Evolutionary conservation across 176 grass and related monocot species (phyloP).

Genomic region (Triticum timopheevii): DNA sequence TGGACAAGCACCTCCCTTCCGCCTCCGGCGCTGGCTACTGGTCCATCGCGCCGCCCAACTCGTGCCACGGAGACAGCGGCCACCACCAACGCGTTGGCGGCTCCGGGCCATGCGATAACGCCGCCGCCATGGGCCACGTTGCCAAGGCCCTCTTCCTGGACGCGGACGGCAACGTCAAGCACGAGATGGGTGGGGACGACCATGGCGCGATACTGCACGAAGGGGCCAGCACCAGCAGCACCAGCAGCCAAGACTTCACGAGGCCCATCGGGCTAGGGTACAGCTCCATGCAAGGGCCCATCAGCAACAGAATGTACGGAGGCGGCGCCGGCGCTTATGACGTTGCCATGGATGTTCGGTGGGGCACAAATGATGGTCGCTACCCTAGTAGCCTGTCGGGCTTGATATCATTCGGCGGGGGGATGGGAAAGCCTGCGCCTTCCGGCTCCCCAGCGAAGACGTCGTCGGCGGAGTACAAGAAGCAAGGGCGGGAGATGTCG

Average conservation of each 20-base stretch:
- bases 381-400: slow-evolving; percentile 65
- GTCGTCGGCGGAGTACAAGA: slow-evolving; percentile 49
- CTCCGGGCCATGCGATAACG: slow-evolving; percentile 26
- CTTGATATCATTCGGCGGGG: slow-evolving; percentile 63
- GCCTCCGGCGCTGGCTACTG: slow-evolving; percentile 23
- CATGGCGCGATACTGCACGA: slow-evolving; percentile 31
- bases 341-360: slow-evolving; percentile 47
- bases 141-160: slow-evolving; percentile 35
- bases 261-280: slow-evolving; percentile 26
- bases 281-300: slow-evolving; percentile 54
- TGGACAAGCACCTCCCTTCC: slow-evolving; percentile 48
- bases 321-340: not conserved
- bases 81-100: not conserved
- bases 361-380: slow-evolving; percentile 57
- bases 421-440: slow-evolving; percentile 24
- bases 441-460: slow-evolving; percentile 25
- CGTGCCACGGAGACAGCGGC: slow-evolving; percentile 25
- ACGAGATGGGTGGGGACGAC: slow-evolving; percentile 29
- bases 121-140: slow-evolving; percentile 19
- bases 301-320: slow-evolving; percentile 47
- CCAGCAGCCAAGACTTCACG: slow-evolving; percentile 29
- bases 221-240: not conserved
- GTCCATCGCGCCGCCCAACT: slow-evolving; percentile 75
- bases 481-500: slow-evolving; percentile 51
- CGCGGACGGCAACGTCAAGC: slow-evolving; percentile 36